phyloP scores from a whole-genome alignment of 495 filamentous ascomycete species.

The Penicillium pancosmium region DNA sequence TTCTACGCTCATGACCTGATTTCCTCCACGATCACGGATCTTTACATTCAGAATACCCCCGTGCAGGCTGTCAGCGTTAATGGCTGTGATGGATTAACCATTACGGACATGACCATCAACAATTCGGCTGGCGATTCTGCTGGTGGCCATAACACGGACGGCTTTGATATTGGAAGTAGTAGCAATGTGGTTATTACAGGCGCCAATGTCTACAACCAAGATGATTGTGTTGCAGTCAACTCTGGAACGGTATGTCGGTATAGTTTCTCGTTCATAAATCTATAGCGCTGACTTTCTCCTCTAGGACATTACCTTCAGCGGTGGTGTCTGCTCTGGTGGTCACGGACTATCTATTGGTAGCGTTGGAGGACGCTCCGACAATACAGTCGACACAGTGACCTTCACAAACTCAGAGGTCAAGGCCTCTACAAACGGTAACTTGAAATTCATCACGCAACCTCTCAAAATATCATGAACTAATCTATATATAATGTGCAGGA shows the following conservation, averaged over 20 bases:
- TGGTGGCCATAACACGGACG: slow-evolving; percentile 67
- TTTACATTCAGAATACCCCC: slow-evolving; percentile 60
- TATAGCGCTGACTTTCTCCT: slow-evolving; percentile 2
- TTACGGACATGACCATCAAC: slow-evolving; percentile 61
- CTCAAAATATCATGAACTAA: neutral
- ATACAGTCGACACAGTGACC: slow-evolving; percentile 55
- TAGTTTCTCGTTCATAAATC: neutral
- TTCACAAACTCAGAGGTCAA: slow-evolving; percentile 50
- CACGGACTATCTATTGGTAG: slow-evolving; percentile 65
- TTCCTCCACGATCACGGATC: slow-evolving; percentile 42
- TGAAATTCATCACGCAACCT: neutral
- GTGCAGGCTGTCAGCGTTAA: slow-evolving; percentile 66
- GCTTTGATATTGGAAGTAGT: slow-evolving; percentile 61
- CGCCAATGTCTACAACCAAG: slow-evolving; percentile 63
- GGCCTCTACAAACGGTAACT: slow-evolving; percentile 51
- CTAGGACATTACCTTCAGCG: slow-evolving; percentile 52
- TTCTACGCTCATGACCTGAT: slow-evolving; percentile 53
- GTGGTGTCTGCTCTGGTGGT: slow-evolving; percentile 53
- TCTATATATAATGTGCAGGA: slow-evolving; percentile 7
- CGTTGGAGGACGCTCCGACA: slow-evolving; percentile 60
- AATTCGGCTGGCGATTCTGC: slow-evolving; percentile 56
- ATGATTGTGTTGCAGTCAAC: slow-evolving; percentile 69
- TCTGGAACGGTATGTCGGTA: slow-evolving; percentile 29
- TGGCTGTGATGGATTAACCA: slow-evolving; percentile 44
- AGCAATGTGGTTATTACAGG: slow-evolving; percentile 57